A percentile compares a stretch with the other conserved stretches of the same genome.
These are phyloP conservation scores for Helicocarpus griseus DNA, from an alignment of 2,329 filamentous ascomycete species.

Conservation along the genomic window DNA sequence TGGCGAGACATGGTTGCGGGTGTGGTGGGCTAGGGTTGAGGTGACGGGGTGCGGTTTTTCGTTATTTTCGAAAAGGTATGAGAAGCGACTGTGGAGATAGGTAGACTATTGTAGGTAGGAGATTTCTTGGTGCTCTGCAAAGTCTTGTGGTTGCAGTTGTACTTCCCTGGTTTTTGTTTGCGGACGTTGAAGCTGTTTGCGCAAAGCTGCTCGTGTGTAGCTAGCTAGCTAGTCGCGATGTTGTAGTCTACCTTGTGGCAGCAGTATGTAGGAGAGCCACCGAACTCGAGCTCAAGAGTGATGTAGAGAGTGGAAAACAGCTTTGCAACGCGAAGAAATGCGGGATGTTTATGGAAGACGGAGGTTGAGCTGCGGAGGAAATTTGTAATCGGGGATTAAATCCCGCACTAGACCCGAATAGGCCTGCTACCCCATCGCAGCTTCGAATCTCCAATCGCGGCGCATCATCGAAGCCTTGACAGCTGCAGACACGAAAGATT, in stretches of 20 bases:
- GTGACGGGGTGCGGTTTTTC: neutral
- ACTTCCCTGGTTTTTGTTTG: neutral
- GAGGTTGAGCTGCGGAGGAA: too few species aligned
- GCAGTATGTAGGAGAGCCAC: too few species aligned
- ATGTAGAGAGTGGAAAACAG: neutral
- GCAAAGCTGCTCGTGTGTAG: neutral
- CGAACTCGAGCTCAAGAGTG: neutral
- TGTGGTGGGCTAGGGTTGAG: neutral
- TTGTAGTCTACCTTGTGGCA: neutral
- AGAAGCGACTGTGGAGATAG: too few species aligned
- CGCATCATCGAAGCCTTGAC: neutral
- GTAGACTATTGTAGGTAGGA: neutral
- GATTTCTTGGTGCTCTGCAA: too few species aligned
- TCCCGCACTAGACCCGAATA: neutral
- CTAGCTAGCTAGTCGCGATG: neutral
- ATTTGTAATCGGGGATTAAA: neutral
- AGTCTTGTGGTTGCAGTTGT: too few species aligned
- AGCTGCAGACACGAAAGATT: neutral
- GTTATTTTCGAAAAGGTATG: too few species aligned
- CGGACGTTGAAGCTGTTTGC: neutral
- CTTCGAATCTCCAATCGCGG: neutral
- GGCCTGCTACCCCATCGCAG: neutral
- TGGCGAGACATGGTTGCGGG: conserved; percentile 68
- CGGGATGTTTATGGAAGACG: too few species aligned
- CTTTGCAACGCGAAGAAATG: too few species aligned